Evolutionary conservation across 2,329 filamentous ascomycete species (phyloP), one percentile per base, ranked within the genome.

Genomic region (Fusarium kyushuense): DNA sequence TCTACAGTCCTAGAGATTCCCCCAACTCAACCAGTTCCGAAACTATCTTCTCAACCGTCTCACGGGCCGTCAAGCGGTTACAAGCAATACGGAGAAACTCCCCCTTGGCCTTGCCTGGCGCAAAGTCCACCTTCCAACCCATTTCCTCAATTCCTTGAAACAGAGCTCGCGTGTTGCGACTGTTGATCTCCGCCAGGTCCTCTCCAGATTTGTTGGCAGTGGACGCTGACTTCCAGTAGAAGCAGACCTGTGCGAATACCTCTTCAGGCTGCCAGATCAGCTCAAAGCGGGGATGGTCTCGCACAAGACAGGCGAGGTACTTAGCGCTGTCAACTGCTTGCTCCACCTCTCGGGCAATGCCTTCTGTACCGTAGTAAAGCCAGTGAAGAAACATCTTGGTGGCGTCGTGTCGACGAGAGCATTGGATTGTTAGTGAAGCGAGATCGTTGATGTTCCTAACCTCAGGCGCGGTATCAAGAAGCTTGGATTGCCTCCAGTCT

Each of bases 321-420:
- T 32, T 29, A 2, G 48, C 48, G 5, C 48, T 52, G 3, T 52
- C 48, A 11, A 52, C 48, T 2, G 48, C 35, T n/a, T 52, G 48
- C 16, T 52, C 48, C 6, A 52, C 36, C 6, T 52, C 48, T 6
- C 36, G 14, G 4, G 48, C 48, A 10, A 52, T 52, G 4, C 48
- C 48, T 41, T 5, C 23, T 5, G 48, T 52, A 9, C 48, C 48
- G n/a, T 52, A 52, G 27, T 52, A 41, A 6, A 52, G 17, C 48
- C 48, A 52, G 14, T 52, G 48, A 2, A 52, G 48, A 8, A 41
- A 52, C 48, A 52, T 30, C 25, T 52, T 52, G 17, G 48, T 40
- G 6, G 36, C 48, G n/a, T 52, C 48, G 11, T 27, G 23, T 23
- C 48, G 48, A 41, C 48, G 48, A 12, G 48, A 52, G 12, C 48